A percentile compares a stretch with the other conserved stretches of the same genome.
Conservation (phyloP, 2,329 filamentous ascomycete genomes). For the Clonostachys solani region DNA sequence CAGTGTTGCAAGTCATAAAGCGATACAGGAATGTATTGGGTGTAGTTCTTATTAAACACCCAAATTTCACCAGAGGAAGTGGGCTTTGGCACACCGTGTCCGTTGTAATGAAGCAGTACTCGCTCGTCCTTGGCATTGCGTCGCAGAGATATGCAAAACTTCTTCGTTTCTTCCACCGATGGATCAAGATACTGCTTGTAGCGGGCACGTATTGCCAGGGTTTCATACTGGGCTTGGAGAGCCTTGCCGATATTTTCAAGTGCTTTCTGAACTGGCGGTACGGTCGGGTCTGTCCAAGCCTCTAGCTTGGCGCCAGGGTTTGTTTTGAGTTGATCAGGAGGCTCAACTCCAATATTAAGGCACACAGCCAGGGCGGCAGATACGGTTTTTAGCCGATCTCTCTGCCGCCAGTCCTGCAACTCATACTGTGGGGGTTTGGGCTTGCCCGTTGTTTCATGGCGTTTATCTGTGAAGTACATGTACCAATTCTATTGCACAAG, state of each 20-base stretch:
- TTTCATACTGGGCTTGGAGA: constrained; percentile 95
- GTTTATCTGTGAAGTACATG: constrained; percentile 99
- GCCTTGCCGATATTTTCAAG: constrained; percentile 94
- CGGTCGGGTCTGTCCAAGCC: constrained; percentile 92
- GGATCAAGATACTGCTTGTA: constrained; percentile 98
- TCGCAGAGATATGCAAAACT: constrained; percentile 86
- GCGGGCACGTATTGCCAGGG: constrained; percentile 86
- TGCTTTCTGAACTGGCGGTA: constrained; percentile 75
- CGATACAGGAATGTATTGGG: constrained; percentile 96
- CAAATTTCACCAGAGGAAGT: constrained; percentile 96
- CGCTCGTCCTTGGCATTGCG: constrained; percentile 94
- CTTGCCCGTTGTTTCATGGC: constrained; percentile 90
- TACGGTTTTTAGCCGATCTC: constrained; percentile 92
- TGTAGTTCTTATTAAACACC: constrained; percentile 99
- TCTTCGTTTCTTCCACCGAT: constrained; percentile 95
- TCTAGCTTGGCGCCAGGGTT: constrained; percentile 90
- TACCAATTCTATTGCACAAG: constrained; percentile 73
- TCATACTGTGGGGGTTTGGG: constrained; percentile 64
- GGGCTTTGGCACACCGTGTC: constrained; percentile 93
- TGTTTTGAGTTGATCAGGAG: constrained; percentile 94
- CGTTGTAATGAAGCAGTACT: constrained; percentile 97
- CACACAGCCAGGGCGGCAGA: constrained; percentile 92
- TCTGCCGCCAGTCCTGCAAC: constrained; percentile 95
- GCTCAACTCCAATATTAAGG: constrained; percentile 95
- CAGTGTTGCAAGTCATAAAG: constrained; percentile 93